Evolutionary conservation across 441 rosid genomes (phyloP).

Genomic region (Syzygium syzygioides): DNA sequence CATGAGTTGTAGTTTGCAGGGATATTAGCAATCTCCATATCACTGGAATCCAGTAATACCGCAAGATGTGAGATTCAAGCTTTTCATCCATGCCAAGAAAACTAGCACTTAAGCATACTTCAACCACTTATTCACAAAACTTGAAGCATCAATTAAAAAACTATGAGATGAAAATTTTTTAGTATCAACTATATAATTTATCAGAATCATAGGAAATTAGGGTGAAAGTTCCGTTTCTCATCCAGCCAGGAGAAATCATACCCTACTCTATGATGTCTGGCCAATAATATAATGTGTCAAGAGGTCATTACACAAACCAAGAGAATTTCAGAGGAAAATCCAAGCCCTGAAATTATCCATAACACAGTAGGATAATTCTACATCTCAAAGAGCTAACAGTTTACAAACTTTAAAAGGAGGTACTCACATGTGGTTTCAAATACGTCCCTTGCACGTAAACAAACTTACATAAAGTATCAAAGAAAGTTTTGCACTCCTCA

Average conservation of each 20-base stretch:
- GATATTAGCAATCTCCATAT: not conserved
- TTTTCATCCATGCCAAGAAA: not conserved
- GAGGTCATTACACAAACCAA: no score
- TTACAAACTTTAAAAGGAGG: constrained; percentile 5
- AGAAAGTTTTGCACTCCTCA: constrained; percentile 65
- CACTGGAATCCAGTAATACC: not conserved
- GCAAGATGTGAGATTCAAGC: not conserved
- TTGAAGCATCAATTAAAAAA: not conserved
- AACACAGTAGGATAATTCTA: not conserved
- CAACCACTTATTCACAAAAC: not conserved
- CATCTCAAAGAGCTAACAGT: not conserved
- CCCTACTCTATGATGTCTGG: no score
- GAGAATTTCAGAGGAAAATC: no score
- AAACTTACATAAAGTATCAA: constrained; percentile 55
- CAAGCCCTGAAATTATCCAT: not conserved
- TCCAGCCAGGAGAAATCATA: no score
- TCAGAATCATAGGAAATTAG: not conserved
- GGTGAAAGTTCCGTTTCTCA: no score
- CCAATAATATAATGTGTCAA: no score
- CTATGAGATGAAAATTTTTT: not conserved
- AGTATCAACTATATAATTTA: no score
- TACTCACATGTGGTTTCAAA: constrained; percentile 80
- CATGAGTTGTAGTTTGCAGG: not conserved
- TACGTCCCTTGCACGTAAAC: constrained; percentile 89
- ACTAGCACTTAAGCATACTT: not conserved